Evolutionary conservation across 2,329 filamentous ascomycete genomes (phyloP).

Genomic region (Alternaria sp.): DNA sequence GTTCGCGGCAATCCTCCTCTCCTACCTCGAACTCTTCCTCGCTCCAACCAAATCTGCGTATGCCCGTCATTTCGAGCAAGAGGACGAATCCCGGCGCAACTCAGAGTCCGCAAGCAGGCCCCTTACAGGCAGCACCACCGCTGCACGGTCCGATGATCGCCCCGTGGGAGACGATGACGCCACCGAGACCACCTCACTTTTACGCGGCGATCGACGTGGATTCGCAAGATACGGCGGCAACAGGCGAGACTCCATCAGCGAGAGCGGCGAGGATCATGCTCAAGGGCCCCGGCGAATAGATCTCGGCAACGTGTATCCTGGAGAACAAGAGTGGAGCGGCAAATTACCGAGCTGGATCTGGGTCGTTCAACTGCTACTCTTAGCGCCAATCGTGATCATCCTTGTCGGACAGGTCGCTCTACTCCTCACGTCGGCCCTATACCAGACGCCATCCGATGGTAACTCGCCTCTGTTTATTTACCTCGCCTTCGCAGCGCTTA

Average conservation of each 20-base stretch:
- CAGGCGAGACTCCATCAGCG: constrained; percentile 47
- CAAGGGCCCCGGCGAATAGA: constrained; percentile 45
- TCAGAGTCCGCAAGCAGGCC: constrained; percentile 45
- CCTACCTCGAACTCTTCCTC: constrained; percentile 80
- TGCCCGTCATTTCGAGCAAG: constrained; percentile 60
- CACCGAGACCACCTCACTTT: constrained; percentile 64
- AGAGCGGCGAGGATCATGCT: constrained; percentile 42
- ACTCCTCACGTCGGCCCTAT: constrained; percentile 71
- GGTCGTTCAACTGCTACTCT: constrained; percentile 82
- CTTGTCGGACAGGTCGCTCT: constrained; percentile 79
- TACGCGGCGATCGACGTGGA: constrained; percentile 60
- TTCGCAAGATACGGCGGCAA: constrained; percentile 61
- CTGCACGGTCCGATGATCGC: constrained; percentile 42
- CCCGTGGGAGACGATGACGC: constrained; percentile 48
- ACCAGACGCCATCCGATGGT: constrained; percentile 86
- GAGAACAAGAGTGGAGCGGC: constrained; percentile 86
- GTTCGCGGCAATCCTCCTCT: constrained; percentile 76
- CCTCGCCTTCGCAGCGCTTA: constrained; percentile 70
- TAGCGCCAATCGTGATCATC: constrained; percentile 79
- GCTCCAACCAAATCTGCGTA: constrained; percentile 74
- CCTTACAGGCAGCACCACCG: constrained; percentile 40
- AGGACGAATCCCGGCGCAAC: constrained; percentile 18
- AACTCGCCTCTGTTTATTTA: constrained; percentile 75
- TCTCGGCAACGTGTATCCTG: constrained; percentile 58
- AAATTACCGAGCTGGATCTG: constrained; percentile 83